Conservation (phyloP, 2,329 filamentous ascomycete species). For the Trichophyton benhamiae region DNA sequence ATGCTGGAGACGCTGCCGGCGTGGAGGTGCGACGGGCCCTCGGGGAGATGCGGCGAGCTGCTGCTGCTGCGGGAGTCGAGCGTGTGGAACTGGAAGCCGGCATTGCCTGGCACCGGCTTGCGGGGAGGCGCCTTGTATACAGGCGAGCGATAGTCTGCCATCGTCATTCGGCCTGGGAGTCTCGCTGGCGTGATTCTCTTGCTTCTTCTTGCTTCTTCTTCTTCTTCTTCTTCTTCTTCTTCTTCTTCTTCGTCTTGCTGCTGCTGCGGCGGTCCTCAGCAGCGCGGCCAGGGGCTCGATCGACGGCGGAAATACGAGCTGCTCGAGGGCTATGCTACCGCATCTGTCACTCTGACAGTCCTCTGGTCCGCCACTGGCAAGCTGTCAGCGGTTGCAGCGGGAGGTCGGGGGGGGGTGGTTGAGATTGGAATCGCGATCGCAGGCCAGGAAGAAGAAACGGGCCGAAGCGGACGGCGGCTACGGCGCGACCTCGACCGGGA, state of each 20-base stretch:
- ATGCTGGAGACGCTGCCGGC: neutral
- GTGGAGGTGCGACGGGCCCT: neutral
- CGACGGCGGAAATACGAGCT: neutral
- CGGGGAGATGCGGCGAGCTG: neutral
- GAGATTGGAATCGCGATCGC: constrained; percentile 1
- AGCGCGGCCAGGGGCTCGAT: neutral
- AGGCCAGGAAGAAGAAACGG: neutral
- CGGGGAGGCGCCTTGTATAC: constrained; percentile 13
- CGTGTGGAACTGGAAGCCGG: constrained; percentile 14
- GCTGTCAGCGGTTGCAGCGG: neutral
- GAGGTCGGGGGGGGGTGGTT: neutral
- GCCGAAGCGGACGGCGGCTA: neutral
- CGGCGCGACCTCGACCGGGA: neutral
- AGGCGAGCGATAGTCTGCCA: constrained; percentile 15
- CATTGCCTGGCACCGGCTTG: constrained; percentile 13
- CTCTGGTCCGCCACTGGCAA: neutral
- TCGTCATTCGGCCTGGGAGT: neutral
- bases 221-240: no score
- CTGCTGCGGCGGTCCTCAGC: neutral
- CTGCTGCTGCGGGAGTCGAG: constrained; percentile 2
- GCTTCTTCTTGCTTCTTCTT: neutral
- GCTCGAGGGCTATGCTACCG: neutral
- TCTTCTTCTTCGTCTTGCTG: neutral
- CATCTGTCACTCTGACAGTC: neutral
- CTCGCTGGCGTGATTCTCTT: neutral